A percentile compares a stretch with the other conserved stretches of the same genome.
Conservation (phyloP, 176 grass and related monocot genomes). For the Themeda triandra region DNA sequence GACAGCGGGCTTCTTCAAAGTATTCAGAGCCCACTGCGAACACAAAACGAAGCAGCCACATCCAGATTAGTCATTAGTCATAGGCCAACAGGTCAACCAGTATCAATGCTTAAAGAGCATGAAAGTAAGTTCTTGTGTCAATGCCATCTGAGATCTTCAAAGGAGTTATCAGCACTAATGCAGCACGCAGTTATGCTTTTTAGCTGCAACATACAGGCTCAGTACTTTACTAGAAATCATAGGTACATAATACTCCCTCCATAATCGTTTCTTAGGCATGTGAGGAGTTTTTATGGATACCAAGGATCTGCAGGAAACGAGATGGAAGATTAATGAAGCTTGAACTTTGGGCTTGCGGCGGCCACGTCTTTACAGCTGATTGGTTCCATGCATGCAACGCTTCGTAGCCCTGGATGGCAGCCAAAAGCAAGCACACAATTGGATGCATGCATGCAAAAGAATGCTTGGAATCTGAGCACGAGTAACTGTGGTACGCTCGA, state of each 20-base stretch:
- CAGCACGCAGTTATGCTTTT: background rate
- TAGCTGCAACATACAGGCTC: background rate
- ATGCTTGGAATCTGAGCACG: background rate
- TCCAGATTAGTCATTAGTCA: constrained; percentile 33
- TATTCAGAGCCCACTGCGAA: constrained; percentile 75
- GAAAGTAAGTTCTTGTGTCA: background rate
- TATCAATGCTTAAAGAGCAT: background rate
- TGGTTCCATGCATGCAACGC: background rate
- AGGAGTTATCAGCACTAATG: constrained; percentile 3
- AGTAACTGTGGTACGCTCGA: background rate
- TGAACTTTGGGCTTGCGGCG: background rate
- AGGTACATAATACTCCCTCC: background rate
- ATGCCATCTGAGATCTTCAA: background rate
- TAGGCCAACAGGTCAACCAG: constrained; percentile 1
- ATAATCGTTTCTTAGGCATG: background rate
- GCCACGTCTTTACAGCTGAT: background rate
- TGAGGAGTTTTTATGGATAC: background rate
- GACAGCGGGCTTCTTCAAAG: constrained; percentile 86
- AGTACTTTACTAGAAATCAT: background rate
- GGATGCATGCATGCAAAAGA: background rate
- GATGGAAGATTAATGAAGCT: background rate
- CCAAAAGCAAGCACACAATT: background rate
- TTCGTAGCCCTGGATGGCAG: background rate
- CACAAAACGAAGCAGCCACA: constrained; percentile 30
- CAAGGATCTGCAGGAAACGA: background rate